Base-by-base conservation (phyloP, 2,329 filamentous ascomycete genomes). In the Alternaria longipes region DNA sequence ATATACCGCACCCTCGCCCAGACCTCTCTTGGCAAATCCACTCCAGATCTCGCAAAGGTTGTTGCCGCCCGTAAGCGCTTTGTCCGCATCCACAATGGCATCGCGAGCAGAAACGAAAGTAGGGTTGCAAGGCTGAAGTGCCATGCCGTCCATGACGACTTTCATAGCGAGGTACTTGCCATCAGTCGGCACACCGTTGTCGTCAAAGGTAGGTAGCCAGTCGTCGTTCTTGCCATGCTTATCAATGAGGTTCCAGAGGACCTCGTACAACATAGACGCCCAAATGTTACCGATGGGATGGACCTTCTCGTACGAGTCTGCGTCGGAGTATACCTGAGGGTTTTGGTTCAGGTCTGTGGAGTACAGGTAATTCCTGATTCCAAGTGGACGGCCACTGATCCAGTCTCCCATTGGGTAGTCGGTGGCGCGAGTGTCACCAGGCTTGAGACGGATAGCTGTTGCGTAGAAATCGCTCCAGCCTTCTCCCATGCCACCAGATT, bases 381-480 rank as follows among this genome's bases (percentile, higher is more conserved):
- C 85, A 0, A 47, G 60, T 1, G 78, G 66, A 34, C 80, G 74
- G 66, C 82, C 81, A 61, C 72, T 73, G 3, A 85, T 78, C 84
- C 85, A 87, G 26, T 79, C 80, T 8, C 83, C 85, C 73, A 87
- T 80, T 9, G 80, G 60, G 68, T 84, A 86, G 73, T 84, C 74
- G 2, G 72, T 83, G 4, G 59, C 63, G 45, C 84, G 78, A 6
- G 81, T 85, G 69, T 86, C 83, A 14, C 61, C 62, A 3, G 79
- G 47, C 75, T 84, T 83, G 59, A 85, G 68, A 51, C 81, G 80
- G 60, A 86, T 79, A 5, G 84, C 83, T 0, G 81, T 83, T 5
- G 85, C 85, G 74, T 83, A 84, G 74, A 87, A 86, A 64, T 87
- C 85, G 57, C 81, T 78, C 86, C 86, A 87, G 38, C 85, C 85